These are phyloP conservation scores for Cajanus cajan DNA, from an alignment of 306 rosid genomes.

Conservation along the genomic window DNA sequence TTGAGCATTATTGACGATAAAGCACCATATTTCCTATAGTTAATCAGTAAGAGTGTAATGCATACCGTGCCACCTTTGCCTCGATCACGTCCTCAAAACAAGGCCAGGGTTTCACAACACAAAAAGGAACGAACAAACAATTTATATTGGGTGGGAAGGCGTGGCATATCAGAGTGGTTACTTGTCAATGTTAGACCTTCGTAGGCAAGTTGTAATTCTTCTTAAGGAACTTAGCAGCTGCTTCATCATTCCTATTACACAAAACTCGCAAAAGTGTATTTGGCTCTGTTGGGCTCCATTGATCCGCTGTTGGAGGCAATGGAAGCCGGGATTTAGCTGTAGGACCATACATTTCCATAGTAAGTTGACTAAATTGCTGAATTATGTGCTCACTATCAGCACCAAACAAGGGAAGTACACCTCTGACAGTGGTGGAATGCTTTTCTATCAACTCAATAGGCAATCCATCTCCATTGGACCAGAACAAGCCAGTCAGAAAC, in stretches of 20 bases:
- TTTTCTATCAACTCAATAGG: conserved; percentile 74
- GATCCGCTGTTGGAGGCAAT: conserved; percentile 75
- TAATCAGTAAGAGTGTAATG: not conserved
- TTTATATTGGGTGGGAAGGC: not conserved
- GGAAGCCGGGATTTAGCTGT: conserved; percentile 74
- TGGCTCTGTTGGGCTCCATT: conserved; percentile 83
- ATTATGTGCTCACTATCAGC: conserved; percentile 54
- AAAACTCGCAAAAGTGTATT: conserved; percentile 80
- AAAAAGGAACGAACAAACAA: conserved; percentile 3
- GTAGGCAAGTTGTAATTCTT: conserved; percentile 82
- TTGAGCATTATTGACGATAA: conserved; percentile 3
- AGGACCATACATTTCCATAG: conserved; percentile 52
- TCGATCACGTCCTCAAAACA: not conserved
- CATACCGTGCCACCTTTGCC: not conserved
- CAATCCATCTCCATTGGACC: conserved; percentile 96
- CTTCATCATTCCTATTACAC: conserved; percentile 82
- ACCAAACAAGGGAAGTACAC: conserved; percentile 55
- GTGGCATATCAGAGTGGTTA: conserved; percentile 24
- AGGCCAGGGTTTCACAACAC: conserved; percentile 6
- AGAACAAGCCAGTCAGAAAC: conserved; percentile 75
- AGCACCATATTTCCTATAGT: conserved; percentile 23
- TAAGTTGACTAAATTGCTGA: conserved; percentile 57
- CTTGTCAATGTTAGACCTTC: conserved; percentile 54
- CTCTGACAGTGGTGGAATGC: conserved; percentile 50
- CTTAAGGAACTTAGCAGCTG: conserved; percentile 90